Evolutionary conservation across 1,284 basidiomycete species (phyloP).

Genomic region (Cryptococcus sp.): DNA sequence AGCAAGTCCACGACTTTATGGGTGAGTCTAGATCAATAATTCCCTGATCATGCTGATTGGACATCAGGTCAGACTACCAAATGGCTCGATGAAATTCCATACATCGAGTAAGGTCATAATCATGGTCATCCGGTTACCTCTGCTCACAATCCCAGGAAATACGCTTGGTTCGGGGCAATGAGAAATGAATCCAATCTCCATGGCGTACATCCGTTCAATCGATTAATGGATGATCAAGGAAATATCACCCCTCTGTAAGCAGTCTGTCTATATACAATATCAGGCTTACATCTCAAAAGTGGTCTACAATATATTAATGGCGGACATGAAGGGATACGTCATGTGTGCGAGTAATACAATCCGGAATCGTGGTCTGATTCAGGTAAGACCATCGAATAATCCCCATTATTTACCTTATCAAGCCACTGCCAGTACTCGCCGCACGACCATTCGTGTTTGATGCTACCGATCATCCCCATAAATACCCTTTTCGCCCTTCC

Average conservation of each 20-base stretch:
- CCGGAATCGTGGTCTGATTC: too few relatives aligned
- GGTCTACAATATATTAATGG: not conserved
- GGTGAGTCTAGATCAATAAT: conserved; percentile 13
- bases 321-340: not conserved
- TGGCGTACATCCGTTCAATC: conserved; percentile 33
- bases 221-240: conserved; percentile 32
- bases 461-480: too few relatives aligned
- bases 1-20: conserved; percentile 46
- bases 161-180: conserved; percentile 34
- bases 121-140: not conserved
- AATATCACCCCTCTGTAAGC: conserved; percentile 29
- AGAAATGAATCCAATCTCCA: conserved; percentile 24
- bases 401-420: too few relatives aligned
- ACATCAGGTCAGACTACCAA: conserved; percentile 26
- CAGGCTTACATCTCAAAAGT: conserved; percentile 1
- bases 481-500: too few relatives aligned
- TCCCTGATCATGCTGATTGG: not conserved
- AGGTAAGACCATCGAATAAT: too few relatives aligned
- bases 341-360: too few relatives aligned
- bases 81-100: conserved; percentile 34
- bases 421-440: too few relatives aligned
- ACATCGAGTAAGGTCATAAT: conserved; percentile 16
- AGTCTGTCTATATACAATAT: not conserved
- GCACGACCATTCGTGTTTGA: too few relatives aligned
- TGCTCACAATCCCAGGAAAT: conserved; percentile 11